Conservation (phyloP, 495 filamentous ascomycete genomes). For the Acidiella bohemica region DNA sequence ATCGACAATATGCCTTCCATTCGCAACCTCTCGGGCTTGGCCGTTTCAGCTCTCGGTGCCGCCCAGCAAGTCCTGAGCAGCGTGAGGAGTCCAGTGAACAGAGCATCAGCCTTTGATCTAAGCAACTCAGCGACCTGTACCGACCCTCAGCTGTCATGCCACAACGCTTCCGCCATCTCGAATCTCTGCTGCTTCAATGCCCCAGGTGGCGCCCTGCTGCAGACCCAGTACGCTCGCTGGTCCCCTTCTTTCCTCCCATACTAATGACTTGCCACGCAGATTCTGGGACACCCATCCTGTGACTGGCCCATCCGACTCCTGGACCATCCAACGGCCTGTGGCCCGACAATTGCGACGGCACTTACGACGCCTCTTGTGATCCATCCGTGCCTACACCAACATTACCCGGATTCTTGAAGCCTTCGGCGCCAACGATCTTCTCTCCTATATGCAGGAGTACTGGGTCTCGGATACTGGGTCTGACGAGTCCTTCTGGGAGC, state of each 20-base stretch:
- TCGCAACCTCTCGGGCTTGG: conserved; percentile 5
- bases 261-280: no score
- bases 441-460: conserved; percentile 63
- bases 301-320: conserved; percentile 59
- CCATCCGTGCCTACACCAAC: conserved; percentile 51
- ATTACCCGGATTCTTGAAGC: conserved; percentile 53
- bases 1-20: conserved; percentile 5
- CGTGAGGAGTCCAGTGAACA: not conserved
- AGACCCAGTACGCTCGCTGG: no score
- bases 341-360: conserved; percentile 82
- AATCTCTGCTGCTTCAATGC: conserved; percentile 65
- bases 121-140: conserved; percentile 28
- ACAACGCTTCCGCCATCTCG: conserved; percentile 39
- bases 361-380: conserved; percentile 62
- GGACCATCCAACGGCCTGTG: conserved; percentile 88
- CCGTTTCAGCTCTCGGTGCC: conserved; percentile 5
- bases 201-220: conserved; percentile 57
- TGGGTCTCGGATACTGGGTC: conserved; percentile 59
- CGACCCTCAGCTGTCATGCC: conserved; percentile 43
- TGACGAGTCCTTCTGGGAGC: conserved; percentile 61
- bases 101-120: not conserved
- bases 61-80: conserved; percentile 6
- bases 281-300: conserved; percentile 72
- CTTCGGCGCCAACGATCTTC: conserved; percentile 45
- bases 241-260: no score